A percentile compares a stretch with the other conserved stretches of the same genome.
Conservation (phyloP, 78 protist genomes). For the Dictyostelium firmibasis region DNA sequence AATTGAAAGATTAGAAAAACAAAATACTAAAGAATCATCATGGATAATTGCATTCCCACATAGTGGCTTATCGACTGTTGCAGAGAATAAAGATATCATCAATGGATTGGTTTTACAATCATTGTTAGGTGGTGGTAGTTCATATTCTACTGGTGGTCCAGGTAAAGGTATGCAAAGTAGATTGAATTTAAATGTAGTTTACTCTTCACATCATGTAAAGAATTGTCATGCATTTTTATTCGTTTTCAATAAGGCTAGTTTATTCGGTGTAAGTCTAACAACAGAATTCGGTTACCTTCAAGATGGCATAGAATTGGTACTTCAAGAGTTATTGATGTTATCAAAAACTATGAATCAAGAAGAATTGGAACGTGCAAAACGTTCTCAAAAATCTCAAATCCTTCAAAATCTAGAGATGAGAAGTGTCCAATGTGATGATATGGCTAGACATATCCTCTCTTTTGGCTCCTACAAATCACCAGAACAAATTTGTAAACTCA, state of each 20-base stretch:
- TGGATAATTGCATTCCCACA: slow-evolving; percentile 18
- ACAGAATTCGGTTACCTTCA: slow-evolving; percentile 6
- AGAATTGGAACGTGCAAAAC: slow-evolving; percentile 56
- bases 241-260: not conserved
- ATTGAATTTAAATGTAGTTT: slow-evolving; percentile 33
- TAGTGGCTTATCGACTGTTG: not conserved
- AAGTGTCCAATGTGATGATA: slow-evolving; percentile 57
- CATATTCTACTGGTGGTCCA: slow-evolving; percentile 81
- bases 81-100: slow-evolving; percentile 7
- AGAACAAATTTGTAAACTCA: slow-evolving; percentile 42
- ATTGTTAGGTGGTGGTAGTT: slow-evolving; percentile 68
- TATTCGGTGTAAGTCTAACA: slow-evolving; percentile 32
- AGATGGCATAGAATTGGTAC: not conserved
- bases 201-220: not conserved
- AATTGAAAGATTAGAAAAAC: not conserved
- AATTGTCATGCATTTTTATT: slow-evolving; percentile 24
- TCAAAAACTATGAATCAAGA: not conserved
- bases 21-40: not conserved
- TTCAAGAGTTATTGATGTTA: slow-evolving; percentile 3
- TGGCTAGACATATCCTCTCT: slow-evolving; percentile 30
- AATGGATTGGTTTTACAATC: slow-evolving; percentile 44
- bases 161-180: slow-evolving; percentile 81
- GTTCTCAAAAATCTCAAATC: slow-evolving; percentile 36
- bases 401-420: slow-evolving; percentile 66
- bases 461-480: slow-evolving; percentile 33